phyloP scores from a whole-genome alignment of 306 rosid species.

The Prunus dulcis region DNA sequence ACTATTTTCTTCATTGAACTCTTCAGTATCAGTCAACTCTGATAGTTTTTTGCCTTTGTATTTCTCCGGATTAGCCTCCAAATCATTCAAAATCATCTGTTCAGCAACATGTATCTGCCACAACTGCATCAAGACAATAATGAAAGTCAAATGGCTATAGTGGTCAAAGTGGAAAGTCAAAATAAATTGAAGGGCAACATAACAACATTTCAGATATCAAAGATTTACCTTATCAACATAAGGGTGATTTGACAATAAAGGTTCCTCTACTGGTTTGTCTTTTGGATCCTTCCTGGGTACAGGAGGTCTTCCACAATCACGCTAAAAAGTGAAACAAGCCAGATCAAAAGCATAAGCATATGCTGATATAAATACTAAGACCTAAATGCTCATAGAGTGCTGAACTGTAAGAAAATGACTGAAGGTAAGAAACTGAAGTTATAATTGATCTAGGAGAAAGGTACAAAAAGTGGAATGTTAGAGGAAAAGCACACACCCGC shows the following conservation, averaged over 20 bases:
- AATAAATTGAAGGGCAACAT: neutral
- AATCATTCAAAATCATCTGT: constrained; percentile 81
- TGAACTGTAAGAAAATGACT: constrained; percentile 10
- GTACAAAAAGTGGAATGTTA: neutral
- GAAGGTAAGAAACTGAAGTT: neutral
- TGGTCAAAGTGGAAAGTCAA: neutral
- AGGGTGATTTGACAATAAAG: constrained; percentile 85
- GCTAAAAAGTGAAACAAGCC: constrained; percentile 46
- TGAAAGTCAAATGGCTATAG: constrained; percentile 14
- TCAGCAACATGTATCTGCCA: constrained; percentile 96
- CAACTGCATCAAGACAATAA: constrained; percentile 52
- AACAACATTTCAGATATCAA: constrained; percentile 10
- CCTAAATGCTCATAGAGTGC: neutral
- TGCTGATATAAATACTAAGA: neutral
- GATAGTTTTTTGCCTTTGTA: constrained; percentile 67
- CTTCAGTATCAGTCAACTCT: constrained; percentile 68
- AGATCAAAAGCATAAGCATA: constrained; percentile 18
- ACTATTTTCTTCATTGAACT: constrained; percentile 72
- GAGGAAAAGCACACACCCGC: constrained; percentile 60
- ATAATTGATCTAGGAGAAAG: neutral
- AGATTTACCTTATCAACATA: constrained; percentile 75
- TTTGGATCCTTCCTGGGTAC: constrained; percentile 83
- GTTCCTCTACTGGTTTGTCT: constrained; percentile 84
- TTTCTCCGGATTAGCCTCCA: constrained; percentile 76
- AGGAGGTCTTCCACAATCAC: constrained; percentile 88